Percentiles rank a stretch among this genome's conserved stretches.
Evolutionary conservation across 441 rosid genomes (phyloP).

Genomic region (Croton setiger): DNA sequence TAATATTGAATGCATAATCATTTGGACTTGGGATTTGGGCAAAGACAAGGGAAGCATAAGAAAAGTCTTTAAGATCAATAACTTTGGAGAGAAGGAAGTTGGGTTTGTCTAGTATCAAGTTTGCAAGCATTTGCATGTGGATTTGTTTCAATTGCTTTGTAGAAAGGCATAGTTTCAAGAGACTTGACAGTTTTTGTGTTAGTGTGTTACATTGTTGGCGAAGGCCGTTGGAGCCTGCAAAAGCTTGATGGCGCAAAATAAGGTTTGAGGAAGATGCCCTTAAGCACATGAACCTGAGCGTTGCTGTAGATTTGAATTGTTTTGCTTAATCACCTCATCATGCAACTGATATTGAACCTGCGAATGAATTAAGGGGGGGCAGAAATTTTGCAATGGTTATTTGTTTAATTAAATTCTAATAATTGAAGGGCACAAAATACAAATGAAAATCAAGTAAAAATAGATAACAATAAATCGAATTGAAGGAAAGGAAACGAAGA

Average conservation of each 20-base stretch:
- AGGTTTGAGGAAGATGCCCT: not conserved
- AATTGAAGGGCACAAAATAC: too few species aligned
- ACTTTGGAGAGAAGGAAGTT: conserved; percentile 66
- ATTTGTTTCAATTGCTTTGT: conserved; percentile 43
- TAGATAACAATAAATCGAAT: too few species aligned
- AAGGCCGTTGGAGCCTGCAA: conserved; percentile 1
- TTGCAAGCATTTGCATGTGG: conserved; percentile 68
- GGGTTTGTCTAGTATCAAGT: conserved; percentile 42
- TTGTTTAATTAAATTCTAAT: too few species aligned
- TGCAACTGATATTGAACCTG: too few species aligned
- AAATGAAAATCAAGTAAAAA: too few species aligned
- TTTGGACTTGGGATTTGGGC: conserved; percentile 46
- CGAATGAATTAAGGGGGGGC: too few species aligned
- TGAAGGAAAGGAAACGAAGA: too few species aligned
- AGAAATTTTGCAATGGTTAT: too few species aligned
- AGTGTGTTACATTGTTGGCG: conserved; percentile 2
- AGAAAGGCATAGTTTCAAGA: conserved; percentile 43
- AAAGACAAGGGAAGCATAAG: conserved; percentile 57
- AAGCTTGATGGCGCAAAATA: conserved; percentile 10
- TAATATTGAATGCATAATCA: conserved; percentile 60
- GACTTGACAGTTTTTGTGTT: conserved; percentile 30
- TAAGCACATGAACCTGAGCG: too few species aligned
- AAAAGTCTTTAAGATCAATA: conserved; percentile 51
- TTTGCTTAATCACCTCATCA: too few species aligned
- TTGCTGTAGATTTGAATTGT: too few species aligned